A percentile compares a stretch with the other conserved stretches of the same genome.
These are phyloP conservation scores for Turnera subulata DNA, from an alignment of 345 rosid species.

Conservation along the genomic window DNA sequence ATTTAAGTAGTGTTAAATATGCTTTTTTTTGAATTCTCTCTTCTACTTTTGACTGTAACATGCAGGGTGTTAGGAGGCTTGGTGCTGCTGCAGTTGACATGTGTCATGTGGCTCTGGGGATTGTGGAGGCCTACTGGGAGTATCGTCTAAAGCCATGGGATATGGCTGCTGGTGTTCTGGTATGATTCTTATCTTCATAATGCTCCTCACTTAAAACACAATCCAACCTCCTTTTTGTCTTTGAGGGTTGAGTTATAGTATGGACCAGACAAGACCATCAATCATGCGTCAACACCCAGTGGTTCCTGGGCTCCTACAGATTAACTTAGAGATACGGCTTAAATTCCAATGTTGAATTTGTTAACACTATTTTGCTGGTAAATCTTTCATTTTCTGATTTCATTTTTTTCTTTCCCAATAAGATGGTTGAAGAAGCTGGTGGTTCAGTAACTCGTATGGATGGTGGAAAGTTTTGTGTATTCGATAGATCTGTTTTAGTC, in stretches of 20 bases:
- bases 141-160: conserved; percentile 99
- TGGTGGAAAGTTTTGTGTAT: conserved; percentile 76
- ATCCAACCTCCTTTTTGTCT: neutral
- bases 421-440: conserved; percentile 98
- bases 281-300: neutral
- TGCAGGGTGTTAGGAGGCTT: conserved; percentile 85
- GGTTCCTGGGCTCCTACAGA: neutral
- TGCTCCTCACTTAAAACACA: conserved; percentile 12
- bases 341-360: neutral
- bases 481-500: conserved; percentile 89
- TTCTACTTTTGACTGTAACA: neutral
- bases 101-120: conserved; percentile 96
- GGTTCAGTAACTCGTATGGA: conserved; percentile 88
- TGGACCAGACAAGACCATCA: neutral
- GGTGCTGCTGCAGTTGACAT: conserved; percentile 99
- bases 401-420: conserved; percentile 12
- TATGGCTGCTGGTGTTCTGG: conserved; percentile 99
- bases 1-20: neutral
- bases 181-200: conserved; percentile 25
- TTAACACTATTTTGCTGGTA: neutral
- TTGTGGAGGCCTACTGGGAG: conserved; percentile 92
- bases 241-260: neutral
- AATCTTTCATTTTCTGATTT: conserved; percentile 3
- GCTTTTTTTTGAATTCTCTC: neutral
- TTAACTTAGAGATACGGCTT: neutral